phyloP scores from a whole-genome alignment of 2,329 filamentous ascomycete species.

The Didymella sp. region DNA sequence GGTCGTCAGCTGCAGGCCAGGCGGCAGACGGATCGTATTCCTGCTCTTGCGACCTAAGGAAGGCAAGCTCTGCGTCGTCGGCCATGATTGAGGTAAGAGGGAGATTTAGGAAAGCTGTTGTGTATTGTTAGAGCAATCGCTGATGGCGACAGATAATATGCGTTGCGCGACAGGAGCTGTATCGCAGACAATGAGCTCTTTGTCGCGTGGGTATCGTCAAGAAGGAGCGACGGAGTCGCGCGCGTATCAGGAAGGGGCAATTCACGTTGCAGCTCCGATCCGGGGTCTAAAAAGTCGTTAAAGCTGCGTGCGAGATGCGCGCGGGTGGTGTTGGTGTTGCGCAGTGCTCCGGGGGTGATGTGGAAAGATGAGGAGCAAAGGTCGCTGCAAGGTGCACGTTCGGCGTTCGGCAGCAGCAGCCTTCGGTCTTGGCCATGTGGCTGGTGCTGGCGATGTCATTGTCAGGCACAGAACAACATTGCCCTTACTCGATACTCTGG shows the following conservation, averaged over 20 bases:
- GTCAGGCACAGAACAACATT: slow-evolving; percentile 25
- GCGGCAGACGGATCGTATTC: slow-evolving; percentile 52
- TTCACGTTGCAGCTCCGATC: neutral
- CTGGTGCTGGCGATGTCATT: slow-evolving; percentile 25
- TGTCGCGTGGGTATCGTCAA: slow-evolving; percentile 32
- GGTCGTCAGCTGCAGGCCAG: slow-evolving; percentile 49
- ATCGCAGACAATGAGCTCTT: slow-evolving; percentile 32
- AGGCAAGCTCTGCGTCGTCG: slow-evolving; percentile 61
- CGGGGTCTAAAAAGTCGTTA: neutral
- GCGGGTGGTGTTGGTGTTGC: slow-evolving; percentile 18
- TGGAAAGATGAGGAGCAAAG: slow-evolving; percentile 17
- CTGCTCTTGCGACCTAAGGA: slow-evolving; percentile 57
- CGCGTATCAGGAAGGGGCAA: slow-evolving; percentile 11
- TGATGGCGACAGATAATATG: slow-evolving; percentile 18
- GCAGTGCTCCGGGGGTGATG: slow-evolving; percentile 23
- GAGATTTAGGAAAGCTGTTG: slow-evolving; percentile 5
- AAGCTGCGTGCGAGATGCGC: slow-evolving; percentile 21
- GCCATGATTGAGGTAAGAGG: slow-evolving; percentile 56
- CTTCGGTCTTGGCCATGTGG: slow-evolving; percentile 19
- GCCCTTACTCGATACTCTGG: slow-evolving; percentile 2
- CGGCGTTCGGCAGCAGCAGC: slow-evolving; percentile 14
- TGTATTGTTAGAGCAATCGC: slow-evolving; percentile 21
- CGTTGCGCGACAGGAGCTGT: slow-evolving; percentile 16
- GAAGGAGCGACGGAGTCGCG: slow-evolving; percentile 19
- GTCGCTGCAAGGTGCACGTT: slow-evolving; percentile 11